These are phyloP conservation scores for Dalechampia spathulata DNA, from an alignment of 441 rosid species.

Conservation along the genomic window DNA sequence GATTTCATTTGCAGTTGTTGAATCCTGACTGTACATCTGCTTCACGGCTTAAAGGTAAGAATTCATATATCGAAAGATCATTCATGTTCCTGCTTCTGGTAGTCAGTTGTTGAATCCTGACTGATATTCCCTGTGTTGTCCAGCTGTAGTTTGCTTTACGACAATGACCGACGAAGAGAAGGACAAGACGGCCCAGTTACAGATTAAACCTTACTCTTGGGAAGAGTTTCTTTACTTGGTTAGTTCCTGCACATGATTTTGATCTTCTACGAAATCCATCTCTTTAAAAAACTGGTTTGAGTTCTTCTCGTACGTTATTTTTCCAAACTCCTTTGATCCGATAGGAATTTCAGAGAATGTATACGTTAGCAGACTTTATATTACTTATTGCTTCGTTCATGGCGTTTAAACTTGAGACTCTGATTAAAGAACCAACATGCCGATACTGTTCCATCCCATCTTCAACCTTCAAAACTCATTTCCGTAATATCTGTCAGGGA, in stretches of 20 bases:
- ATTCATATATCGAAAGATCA: background rate
- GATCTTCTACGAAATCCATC: background rate
- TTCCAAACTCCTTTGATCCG: too few species aligned
- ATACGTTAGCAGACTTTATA: too few species aligned
- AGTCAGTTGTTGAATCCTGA: too few species aligned
- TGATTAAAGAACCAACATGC: too few species aligned
- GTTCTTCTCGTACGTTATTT: too few species aligned
- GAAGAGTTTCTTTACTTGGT: conserved; percentile 70
- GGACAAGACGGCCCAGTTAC: conserved; percentile 36
- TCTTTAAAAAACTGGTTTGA: too few species aligned
- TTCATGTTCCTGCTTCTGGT: background rate
- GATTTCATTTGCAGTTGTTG: conserved; percentile 48
- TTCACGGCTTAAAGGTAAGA: conserved; percentile 53
- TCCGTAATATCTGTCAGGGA: too few species aligned
- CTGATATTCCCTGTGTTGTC: conserved; percentile 15
- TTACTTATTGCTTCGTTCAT: too few species aligned
- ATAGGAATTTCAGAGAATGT: too few species aligned
- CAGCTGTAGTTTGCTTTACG: conserved; percentile 80
- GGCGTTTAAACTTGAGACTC: too few species aligned
- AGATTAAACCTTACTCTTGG: conserved; percentile 64
- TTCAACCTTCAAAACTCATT: too few species aligned
- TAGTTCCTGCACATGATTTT: conserved; percentile 11
- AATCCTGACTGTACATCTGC: conserved; percentile 47
- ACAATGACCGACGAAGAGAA: conserved; percentile 48
- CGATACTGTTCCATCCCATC: too few species aligned